phyloP scores from a whole-genome alignment of 2,329 filamentous ascomycete genomes.

The Dryadomyces quercus-mongolicae region DNA sequence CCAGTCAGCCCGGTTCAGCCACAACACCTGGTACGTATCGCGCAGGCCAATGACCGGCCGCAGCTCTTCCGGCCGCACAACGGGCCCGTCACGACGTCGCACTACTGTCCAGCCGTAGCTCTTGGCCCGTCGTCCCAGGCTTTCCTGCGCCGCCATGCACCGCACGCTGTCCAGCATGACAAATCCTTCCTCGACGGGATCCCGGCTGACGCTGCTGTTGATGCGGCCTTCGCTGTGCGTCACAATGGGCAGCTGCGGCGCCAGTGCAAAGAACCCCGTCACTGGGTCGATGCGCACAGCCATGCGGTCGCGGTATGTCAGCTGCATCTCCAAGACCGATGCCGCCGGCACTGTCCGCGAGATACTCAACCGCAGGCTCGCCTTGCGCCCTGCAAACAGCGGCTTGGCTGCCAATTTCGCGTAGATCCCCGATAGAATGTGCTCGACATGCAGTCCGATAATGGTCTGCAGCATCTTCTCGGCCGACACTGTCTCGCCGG shows the following conservation, averaged over 20 bases:
- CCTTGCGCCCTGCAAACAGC: slow-evolving; percentile 48
- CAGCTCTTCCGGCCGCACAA: slow-evolving; percentile 40
- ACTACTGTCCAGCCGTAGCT: slow-evolving; percentile 51
- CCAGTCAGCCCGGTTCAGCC: slow-evolving; percentile 66
- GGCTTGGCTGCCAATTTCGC: slow-evolving; percentile 45
- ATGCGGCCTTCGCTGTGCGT: slow-evolving; percentile 51
- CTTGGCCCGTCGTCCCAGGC: slow-evolving; percentile 46
- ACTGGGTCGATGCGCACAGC: slow-evolving; percentile 61
- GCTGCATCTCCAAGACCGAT: slow-evolving; percentile 55
- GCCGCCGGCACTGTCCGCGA: slow-evolving; percentile 52
- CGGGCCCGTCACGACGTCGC: slow-evolving; percentile 21
- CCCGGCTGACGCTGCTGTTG: slow-evolving; percentile 36
- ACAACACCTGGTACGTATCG: slow-evolving; percentile 50
- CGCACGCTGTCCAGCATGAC: slow-evolving; percentile 48
- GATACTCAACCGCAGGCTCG: slow-evolving; percentile 44
- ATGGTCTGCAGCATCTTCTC: slow-evolving; percentile 63
- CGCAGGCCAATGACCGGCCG: slow-evolving; percentile 49
- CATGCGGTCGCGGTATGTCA: slow-evolving; percentile 50
- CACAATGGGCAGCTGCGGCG: slow-evolving; percentile 47
- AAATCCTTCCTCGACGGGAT: slow-evolving; percentile 45
- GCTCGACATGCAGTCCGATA: slow-evolving; percentile 61
- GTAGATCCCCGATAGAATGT: slow-evolving; percentile 57
- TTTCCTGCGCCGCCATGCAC: slow-evolving; percentile 47
- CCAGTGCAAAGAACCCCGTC: slow-evolving; percentile 63
- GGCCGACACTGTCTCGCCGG: slow-evolving; percentile 42